phyloP scores from a whole-genome alignment of 257 asterid genomes.

The Rhazya stricta region DNA sequence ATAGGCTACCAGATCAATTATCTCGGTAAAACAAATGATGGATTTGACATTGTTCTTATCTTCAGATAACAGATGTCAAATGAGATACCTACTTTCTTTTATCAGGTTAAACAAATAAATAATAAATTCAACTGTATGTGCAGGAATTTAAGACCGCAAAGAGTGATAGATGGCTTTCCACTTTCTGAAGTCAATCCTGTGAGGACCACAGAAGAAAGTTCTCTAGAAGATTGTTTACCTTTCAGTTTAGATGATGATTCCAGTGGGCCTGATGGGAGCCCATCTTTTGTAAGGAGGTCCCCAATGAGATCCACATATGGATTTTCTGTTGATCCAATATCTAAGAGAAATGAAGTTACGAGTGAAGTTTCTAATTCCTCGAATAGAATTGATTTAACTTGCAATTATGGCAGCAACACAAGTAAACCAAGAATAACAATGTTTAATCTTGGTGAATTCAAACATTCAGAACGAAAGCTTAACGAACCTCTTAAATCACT shows the following conservation, averaged over 20 bases:
- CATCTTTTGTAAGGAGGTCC: slow-evolving; percentile 44
- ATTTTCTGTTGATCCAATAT: slow-evolving; percentile 55
- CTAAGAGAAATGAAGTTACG: slow-evolving; percentile 32
- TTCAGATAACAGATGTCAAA: slow-evolving; percentile 4
- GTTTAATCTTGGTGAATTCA: slow-evolving; percentile 34
- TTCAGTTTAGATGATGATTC: slow-evolving; percentile 64
- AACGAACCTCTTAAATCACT: slow-evolving; percentile 45
- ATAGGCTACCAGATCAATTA: slow-evolving; percentile 45
- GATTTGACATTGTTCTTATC: slow-evolving; percentile 11
- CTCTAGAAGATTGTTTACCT: slow-evolving; percentile 68
- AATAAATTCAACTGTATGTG: slow-evolving; percentile 19
- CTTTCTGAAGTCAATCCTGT: slow-evolving; percentile 29
- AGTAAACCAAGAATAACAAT: slow-evolving; percentile 30
- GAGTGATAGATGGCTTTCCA: slow-evolving; percentile 40
- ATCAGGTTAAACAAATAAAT: slow-evolving; percentile 6
- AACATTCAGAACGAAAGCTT: slow-evolving; percentile 43
- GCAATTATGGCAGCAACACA: slow-evolving; percentile 24
- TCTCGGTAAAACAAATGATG: slow-evolving; percentile 41
- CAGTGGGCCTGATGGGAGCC: slow-evolving; percentile 43
- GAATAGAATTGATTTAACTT: slow-evolving; percentile 25
- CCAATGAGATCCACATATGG: slow-evolving; percentile 47
- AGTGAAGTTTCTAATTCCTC: slow-evolving; percentile 27
- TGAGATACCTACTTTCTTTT: neutral
- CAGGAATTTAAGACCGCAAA: slow-evolving; percentile 48
- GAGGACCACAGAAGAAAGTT: slow-evolving; percentile 39